phyloP scores from a whole-genome alignment of 139 green algal genomes.

The Bryopsis sp. region DNA sequence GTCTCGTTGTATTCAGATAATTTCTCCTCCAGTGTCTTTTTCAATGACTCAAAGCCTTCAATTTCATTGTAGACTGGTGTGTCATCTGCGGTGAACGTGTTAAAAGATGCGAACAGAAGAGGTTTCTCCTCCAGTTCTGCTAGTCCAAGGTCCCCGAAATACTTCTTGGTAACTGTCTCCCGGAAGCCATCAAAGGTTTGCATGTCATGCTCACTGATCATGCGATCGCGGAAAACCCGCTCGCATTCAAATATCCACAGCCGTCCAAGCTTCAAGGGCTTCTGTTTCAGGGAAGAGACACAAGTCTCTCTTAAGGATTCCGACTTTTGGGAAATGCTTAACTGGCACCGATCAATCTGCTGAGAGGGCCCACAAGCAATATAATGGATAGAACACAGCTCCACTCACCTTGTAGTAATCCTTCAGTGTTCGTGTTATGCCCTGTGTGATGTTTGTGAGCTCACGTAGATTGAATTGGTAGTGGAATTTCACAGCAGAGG shows the following conservation, averaged over 20 bases:
- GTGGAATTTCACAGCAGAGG: conserved; percentile 78
- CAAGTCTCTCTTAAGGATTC: neutral
- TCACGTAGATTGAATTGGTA: conserved; percentile 91
- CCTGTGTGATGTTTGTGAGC: conserved; percentile 69
- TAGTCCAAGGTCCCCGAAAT: conserved; percentile 42
- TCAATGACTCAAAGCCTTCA: conserved; percentile 39
- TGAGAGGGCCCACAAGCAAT: neutral
- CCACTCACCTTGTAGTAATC: conserved; percentile 51
- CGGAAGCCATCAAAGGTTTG: conserved; percentile 65
- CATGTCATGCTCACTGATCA: conserved; percentile 70
- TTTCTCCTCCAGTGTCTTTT: conserved; percentile 63
- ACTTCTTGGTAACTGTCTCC: conserved; percentile 48
- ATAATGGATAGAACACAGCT: neutral
- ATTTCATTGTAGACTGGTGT: conserved; percentile 39
- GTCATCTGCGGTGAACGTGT: conserved; percentile 32
- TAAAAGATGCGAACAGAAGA: conserved; percentile 26
- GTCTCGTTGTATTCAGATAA: conserved; percentile 82
- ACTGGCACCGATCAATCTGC: neutral
- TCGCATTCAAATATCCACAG: conserved; percentile 81
- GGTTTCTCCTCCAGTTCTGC: conserved; percentile 29
- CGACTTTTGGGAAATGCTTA: neutral
- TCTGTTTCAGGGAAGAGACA: conserved; percentile 5
- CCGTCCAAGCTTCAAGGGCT: conserved; percentile 37
- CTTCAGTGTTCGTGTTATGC: conserved; percentile 65
- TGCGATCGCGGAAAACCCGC: conserved; percentile 73